Evolutionary conservation across 805 yeast species (phyloP).

Genomic region (Yamadazyma kitorensis): DNA sequence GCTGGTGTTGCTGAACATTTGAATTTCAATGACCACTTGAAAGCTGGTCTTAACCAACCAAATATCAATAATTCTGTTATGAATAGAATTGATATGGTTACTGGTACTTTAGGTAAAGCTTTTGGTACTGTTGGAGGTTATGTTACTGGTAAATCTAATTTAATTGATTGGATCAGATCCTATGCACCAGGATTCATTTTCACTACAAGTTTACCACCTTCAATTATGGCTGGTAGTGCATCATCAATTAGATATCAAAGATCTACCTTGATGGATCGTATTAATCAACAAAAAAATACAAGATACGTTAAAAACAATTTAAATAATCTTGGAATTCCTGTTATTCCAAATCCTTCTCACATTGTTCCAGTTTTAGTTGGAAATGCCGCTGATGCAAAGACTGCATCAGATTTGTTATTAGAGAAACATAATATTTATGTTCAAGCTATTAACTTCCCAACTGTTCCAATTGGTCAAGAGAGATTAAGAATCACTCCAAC

Average conservation of each 20-base stretch:
- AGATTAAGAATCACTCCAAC: constrained; percentile 98
- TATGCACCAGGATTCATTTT: constrained; percentile 97
- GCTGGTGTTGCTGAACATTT: constrained; percentile 99
- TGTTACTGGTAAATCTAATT: constrained; percentile 79
- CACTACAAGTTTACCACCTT: constrained; percentile 97
- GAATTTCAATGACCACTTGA: constrained; percentile 80
- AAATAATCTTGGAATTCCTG: constrained; percentile 78
- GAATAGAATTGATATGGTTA: constrained; percentile 92
- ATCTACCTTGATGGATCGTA: constrained; percentile 71
- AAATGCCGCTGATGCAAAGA: constrained; percentile 87
- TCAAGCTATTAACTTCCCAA: constrained; percentile 98
- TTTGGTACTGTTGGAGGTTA: constrained; percentile 98
- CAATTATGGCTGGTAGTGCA: constrained; percentile 92
- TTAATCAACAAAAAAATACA: constrained; percentile 80
- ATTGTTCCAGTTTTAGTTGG: constrained; percentile 95
- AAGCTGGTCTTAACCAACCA: constrained; percentile 55
- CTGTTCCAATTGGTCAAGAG: constrained; percentile 94
- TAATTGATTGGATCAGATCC: constrained; percentile 94
- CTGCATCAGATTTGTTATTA: constrained; percentile 86
- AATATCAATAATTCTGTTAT: constrained; percentile 52
- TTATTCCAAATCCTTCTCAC: constrained; percentile 96
- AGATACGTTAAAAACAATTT: constrained; percentile 78
- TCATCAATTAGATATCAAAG: constrained; percentile 86
- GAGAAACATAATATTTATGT: constrained; percentile 86
- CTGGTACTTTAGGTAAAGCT: constrained; percentile 97